A percentile compares a stretch with the other conserved stretches of the same genome.
Evolutionary conservation across 2,329 filamentous ascomycete species (phyloP).

Genomic region (Colletotrichum sp.): DNA sequence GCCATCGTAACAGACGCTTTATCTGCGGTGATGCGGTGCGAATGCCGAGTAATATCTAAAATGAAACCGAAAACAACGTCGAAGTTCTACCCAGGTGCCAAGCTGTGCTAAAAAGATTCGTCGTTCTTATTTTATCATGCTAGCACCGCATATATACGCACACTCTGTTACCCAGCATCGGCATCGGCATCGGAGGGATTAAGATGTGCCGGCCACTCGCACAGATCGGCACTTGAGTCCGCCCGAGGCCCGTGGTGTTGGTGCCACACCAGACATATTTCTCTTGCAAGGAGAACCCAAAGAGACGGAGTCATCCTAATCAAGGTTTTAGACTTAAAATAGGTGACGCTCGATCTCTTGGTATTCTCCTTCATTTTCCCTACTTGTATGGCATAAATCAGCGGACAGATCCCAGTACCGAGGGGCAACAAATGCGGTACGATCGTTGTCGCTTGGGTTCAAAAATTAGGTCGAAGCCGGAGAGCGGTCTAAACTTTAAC

Average conservation of each 20-base stretch:
- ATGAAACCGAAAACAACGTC: rapidly evolving
- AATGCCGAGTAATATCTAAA: rapidly evolving
- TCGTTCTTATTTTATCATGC: rapidly evolving
- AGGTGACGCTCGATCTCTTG: rapidly evolving
- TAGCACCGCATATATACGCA: neutral
- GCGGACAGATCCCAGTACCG: neutral
- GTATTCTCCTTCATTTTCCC: neutral
- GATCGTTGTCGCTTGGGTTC: neutral
- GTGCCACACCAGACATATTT: neutral
- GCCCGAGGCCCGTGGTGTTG: neutral
- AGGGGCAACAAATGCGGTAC: neutral
- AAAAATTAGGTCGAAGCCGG: neutral
- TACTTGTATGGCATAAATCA: neutral
- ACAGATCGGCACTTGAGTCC: neutral
- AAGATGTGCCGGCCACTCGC: neutral
- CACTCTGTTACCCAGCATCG: neutral
- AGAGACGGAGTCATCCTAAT: rapidly evolving
- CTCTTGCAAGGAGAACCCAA: neutral
- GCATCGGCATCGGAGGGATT: neutral
- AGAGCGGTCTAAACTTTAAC: neutral
- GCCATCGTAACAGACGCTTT: neutral
- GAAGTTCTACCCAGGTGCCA: neutral
- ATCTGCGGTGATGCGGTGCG: neutral
- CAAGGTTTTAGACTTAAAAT: neutral
- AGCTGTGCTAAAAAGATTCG: no score